Conservation (phyloP, 768 basidiomycete species). For the Lentinula raphanica region DNA sequence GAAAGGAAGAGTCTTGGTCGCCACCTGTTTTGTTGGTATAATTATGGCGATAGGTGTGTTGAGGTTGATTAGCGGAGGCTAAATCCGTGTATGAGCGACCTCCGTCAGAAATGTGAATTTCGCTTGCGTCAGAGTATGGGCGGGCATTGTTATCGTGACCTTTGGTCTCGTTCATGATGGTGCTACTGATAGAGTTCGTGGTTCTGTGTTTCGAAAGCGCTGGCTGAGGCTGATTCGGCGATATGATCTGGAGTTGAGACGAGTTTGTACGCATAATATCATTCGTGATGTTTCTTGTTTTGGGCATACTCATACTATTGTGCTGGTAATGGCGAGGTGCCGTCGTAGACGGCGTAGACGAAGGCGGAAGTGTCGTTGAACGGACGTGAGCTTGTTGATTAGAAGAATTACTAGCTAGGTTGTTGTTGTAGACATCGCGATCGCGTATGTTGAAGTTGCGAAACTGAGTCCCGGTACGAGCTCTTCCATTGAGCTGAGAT, state of each 20-base stretch:
- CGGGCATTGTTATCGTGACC: slow-evolving; percentile 18
- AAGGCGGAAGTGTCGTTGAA: slow-evolving; percentile 42
- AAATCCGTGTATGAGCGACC: slow-evolving; percentile 7
- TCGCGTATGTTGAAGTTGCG: slow-evolving; percentile 1
- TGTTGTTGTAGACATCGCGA: slow-evolving; percentile 8
- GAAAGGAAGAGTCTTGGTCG: neutral
- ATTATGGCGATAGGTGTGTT: slow-evolving; percentile 6
- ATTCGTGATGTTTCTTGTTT: slow-evolving; percentile 28
- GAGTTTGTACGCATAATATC: slow-evolving; percentile 16
- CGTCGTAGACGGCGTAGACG: slow-evolving; percentile 20
- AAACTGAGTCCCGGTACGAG: neutral
- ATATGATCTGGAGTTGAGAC: slow-evolving; percentile 10
- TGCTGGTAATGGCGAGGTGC: slow-evolving; percentile 41
- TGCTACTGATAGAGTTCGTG: slow-evolving; percentile 20
- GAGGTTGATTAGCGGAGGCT: neutral
- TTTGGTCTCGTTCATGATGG: slow-evolving; percentile 14
- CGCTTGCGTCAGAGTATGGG: slow-evolving; percentile 17
- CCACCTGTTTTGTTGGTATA: neutral
- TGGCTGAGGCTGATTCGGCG: slow-evolving; percentile 13
- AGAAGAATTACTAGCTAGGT: slow-evolving; percentile 18
- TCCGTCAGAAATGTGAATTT: slow-evolving; percentile 17
- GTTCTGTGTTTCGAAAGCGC: slow-evolving; percentile 18
- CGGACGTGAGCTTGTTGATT: slow-evolving; percentile 33
- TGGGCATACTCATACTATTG: slow-evolving; percentile 42
- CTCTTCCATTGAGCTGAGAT: slow-evolving; percentile 6